Conservation (phyloP, 768 basidiomycete species). For the Chalciporus piperatus region DNA sequence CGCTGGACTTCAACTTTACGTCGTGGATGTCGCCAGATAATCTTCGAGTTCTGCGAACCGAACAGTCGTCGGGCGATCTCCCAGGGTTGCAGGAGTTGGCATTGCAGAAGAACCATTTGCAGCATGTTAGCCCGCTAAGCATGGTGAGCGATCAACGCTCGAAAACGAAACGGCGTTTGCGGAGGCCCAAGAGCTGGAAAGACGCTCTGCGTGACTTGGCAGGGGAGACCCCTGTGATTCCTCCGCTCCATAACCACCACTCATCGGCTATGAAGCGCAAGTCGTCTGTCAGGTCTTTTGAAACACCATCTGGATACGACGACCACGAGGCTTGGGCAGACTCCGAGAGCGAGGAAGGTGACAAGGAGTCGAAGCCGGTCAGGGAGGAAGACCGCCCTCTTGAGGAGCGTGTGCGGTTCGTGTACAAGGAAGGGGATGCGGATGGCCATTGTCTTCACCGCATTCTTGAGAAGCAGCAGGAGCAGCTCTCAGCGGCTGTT, state of each 20-base stretch:
- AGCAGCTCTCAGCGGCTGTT: constrained; percentile 49
- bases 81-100: constrained; percentile 67
- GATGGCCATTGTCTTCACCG: constrained; percentile 11
- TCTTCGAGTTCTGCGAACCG: constrained; percentile 78
- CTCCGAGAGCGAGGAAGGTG: constrained; percentile 47
- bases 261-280: constrained; percentile 25
- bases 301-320: constrained; percentile 21
- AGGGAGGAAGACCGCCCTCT: constrained; percentile 76
- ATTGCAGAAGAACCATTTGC: constrained; percentile 83
- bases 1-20: constrained; percentile 96
- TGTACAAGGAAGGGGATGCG: constrained; percentile 35
- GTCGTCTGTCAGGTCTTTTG: constrained; percentile 26
- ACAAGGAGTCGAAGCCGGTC: constrained; percentile 44
- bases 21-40: constrained; percentile 93
- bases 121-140: constrained; percentile 85
- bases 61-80: constrained; percentile 82
- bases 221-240: constrained; percentile 35
- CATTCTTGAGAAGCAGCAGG: constrained; percentile 47
- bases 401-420: constrained; percentile 66
- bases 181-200: constrained; percentile 57
- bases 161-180: constrained; percentile 42
- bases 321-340: constrained; percentile 55
- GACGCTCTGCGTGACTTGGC: constrained; percentile 51
- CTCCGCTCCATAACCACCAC: constrained; percentile 16
- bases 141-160: constrained; percentile 76